Evolutionary conservation across 768 basidiomycete species (phyloP), one percentile per base, ranked within the genome.

Genomic region (Mycena metata): DNA sequence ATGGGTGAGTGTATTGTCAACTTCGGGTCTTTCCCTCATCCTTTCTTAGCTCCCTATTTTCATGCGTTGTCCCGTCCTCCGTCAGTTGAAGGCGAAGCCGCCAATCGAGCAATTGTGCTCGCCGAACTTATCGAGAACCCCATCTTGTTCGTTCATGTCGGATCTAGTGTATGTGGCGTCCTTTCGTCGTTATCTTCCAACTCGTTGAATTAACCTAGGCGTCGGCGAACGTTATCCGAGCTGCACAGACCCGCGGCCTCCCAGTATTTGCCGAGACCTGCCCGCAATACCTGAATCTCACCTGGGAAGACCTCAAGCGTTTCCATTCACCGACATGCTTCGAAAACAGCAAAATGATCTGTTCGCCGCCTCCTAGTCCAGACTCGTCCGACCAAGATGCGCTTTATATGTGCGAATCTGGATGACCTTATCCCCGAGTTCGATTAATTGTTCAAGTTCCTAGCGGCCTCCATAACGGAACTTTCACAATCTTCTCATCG

Each of bases 341-440:
- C 50, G 60, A 61, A 26, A 61, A 61, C 50, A 61, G 60, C 50
- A 61, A 61, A 41, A 61, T 61, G 49, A 30, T 61, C 23, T 61
- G 60, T 39, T 61, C 60, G 11, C 60, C 60, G 60, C 60, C 60
- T 17, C 63, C 63, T 41, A 54, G 45, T 8, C 60, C 60, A 23
- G 60, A 61, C 43, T 61, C 49, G 12, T 61, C 60, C 0, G 60
- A 61, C 26, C 60, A 61, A 51, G 60, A 51, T 51, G 49, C 60
- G 5, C 26, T 61, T 42, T 61, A 61, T 21, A 16, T 61, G 60
- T 61, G 51, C 11, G 41, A n/a, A 30, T 30, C 30, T 30, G 30
- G 30, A 30, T 30, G 30, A 30, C 6, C 30, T 30, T 6, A 30
- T 30, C 30, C 30, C 30, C 6, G 30, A 30, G 30, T 30, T 30